These are phyloP conservation scores for Penicillium antarcticum DNA, from an alignment of 495 filamentous ascomycete genomes.

Conservation along the genomic window DNA sequence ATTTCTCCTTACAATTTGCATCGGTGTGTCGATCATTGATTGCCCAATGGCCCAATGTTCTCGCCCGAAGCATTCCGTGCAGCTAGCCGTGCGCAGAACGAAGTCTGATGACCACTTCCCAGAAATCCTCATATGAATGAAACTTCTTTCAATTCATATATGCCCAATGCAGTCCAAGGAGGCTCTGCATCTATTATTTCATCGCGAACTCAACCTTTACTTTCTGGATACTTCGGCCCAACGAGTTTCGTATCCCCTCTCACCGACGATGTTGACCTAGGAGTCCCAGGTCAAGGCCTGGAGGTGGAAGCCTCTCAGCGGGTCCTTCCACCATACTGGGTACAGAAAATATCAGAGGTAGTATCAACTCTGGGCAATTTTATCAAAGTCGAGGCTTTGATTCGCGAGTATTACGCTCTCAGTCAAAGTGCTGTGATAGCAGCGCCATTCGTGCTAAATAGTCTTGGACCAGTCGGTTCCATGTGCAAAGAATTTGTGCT, in stretches of 20 bases:
- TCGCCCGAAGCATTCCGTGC: not conserved
- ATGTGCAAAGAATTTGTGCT: constrained; percentile 9
- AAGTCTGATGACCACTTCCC: not conserved
- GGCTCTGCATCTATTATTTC: not conserved
- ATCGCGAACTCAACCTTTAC: constrained; percentile 11
- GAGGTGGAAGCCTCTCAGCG: constrained; percentile 3
- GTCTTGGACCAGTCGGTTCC: constrained; percentile 8
- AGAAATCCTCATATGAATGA: constrained; percentile 6
- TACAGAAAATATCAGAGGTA: constrained; percentile 19
- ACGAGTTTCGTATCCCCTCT: constrained; percentile 29
- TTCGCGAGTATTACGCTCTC: constrained; percentile 25
- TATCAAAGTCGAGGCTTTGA: constrained; percentile 12
- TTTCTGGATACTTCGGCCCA: constrained; percentile 30
- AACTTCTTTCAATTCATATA: constrained; percentile 1
- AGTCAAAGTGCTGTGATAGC: constrained; percentile 24
- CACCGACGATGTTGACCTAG: constrained; percentile 15
- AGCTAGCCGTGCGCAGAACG: not conserved
- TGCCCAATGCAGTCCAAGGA: not conserved
- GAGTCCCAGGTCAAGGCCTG: constrained; percentile 6
- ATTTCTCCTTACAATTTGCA: not conserved
- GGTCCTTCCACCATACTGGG: constrained; percentile 24
- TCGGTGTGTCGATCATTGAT: not conserved
- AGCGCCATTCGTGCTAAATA: constrained; percentile 21
- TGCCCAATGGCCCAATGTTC: not conserved
- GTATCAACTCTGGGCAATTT: constrained; percentile 20